Base-by-base conservation (phyloP, 805 yeast genomes). In the Cyberlindnera japonica region DNA sequence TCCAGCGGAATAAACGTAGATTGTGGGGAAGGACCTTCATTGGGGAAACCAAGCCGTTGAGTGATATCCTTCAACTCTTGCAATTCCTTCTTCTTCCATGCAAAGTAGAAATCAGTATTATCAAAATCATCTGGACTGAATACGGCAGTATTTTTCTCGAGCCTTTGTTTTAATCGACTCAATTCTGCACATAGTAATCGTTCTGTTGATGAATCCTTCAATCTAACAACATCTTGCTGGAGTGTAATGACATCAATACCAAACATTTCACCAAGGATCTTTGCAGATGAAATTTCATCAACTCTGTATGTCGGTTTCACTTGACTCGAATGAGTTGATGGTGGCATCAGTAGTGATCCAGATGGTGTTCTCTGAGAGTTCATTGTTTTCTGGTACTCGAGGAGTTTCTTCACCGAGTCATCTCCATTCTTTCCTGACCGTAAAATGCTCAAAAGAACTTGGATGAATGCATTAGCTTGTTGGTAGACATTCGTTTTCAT, bases 231-330 rank as follows among this genome's bases (percentile, higher is more conserved):
- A 51, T 79, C 86, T 29, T 68, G 71, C 51, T 82, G 88, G 10
- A 84, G 43, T 38, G 68, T 65, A 1, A 65, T 49, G 3, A 62
- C 67, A 36, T 77, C 76, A 3, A 77, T 64, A 4, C 56, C 53
- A 53, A 83, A 80, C n/a, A 83, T 39, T 3, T 62, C 57, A 27
- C 67, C 69, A 9, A 84, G 51, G 18, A 74, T 60, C n/a, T 50
- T 54, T 1, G 79, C 71, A 44, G 70, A 67, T 15, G 77, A 74
- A 61, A 83, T 75, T 45, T 82, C 86, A 0, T 68, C 48, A 2
- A 79, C 40, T 26, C 71, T 66, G 53, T 72, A 83, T 0, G 81
- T 66, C 2, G 86, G 84, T 1, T 24, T 31, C 1, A 46, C 19
- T 9, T 25, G 44, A 30, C 19, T 21, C 23, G 4, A 35, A 5